Evolutionary conservation across 495 filamentous ascomycete genomes (phyloP).

Genomic region (Daldinia vernicosa): DNA sequence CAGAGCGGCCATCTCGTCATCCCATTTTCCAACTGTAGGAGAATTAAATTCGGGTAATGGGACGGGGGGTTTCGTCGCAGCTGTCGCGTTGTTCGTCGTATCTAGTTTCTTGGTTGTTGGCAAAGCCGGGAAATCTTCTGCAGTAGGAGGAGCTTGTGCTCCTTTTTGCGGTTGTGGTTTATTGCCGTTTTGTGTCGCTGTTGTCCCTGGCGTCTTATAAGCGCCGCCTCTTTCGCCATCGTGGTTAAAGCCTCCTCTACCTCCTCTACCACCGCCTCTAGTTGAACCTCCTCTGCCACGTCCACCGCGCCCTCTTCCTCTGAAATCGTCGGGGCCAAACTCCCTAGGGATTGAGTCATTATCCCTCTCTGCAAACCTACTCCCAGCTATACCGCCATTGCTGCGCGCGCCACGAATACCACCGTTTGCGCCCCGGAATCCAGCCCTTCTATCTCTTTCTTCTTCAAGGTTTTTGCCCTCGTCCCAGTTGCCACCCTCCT

Average conservation of each 20-base stretch:
- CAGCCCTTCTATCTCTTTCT: conserved; percentile 44
- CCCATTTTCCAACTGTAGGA: conserved; percentile 55
- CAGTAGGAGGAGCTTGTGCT: conserved; percentile 30
- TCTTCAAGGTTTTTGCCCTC: conserved; percentile 52
- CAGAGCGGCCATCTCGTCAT: conserved; percentile 57
- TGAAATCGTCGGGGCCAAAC: conserved; percentile 43
- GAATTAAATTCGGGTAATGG: conserved; percentile 27
- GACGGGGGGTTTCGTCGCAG: conserved; percentile 9
- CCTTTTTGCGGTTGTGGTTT: conserved; percentile 26
- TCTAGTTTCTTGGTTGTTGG: conserved; percentile 48
- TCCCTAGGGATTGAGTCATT: conserved; percentile 32
- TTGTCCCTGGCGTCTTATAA: not conserved
- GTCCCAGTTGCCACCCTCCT: conserved; percentile 58
- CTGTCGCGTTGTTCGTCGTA: conserved; percentile 22
- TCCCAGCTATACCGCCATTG: conserved; percentile 42
- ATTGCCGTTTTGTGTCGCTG: conserved; percentile 37
- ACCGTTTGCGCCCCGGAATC: conserved; percentile 54
- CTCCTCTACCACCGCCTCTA: conserved; percentile 36
- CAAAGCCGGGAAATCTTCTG: conserved; percentile 57
- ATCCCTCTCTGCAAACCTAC: conserved; percentile 46
- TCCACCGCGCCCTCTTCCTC: conserved; percentile 41
- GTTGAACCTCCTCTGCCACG: conserved; percentile 41
- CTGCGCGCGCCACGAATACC: conserved; percentile 50
- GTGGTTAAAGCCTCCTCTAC: conserved; percentile 42
- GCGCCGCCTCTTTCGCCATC: conserved; percentile 27